Evolutionary conservation across 164 flowering plant genomes (phyloP).

Genomic region (Aristolochia contorta): DNA sequence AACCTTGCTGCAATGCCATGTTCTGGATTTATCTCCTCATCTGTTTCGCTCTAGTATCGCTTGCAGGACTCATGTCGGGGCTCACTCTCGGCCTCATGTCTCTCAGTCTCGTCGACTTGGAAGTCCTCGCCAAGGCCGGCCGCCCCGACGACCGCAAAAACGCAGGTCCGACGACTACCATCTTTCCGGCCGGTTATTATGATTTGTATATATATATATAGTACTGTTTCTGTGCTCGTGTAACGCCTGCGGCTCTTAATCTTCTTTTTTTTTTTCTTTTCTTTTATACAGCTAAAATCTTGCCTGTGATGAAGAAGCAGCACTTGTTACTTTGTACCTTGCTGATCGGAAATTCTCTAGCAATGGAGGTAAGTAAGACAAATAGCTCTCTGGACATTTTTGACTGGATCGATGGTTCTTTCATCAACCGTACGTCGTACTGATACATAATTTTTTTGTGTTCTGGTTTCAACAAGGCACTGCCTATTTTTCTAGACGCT

Average conservation of each 20-base stretch:
- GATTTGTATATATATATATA: too few species aligned
- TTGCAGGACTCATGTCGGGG: constrained; percentile 63
- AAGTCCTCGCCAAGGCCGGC: constrained; percentile 49
- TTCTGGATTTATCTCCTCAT: constrained; percentile 40
- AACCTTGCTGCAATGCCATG: constrained; percentile 44
- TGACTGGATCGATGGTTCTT: background rate
- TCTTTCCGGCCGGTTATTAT: too few species aligned
- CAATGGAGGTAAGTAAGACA: constrained; percentile 41
- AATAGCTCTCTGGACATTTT: background rate
- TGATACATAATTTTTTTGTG: background rate
- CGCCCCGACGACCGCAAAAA: constrained; percentile 37
- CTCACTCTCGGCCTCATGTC: constrained; percentile 63
- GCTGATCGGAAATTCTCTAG: constrained; percentile 42
- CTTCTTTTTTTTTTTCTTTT: background rate
- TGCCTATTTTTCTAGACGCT: constrained; percentile 61
- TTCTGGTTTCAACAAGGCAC: constrained; percentile 28
- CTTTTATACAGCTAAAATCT: constrained; percentile 32
- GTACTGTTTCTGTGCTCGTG: too few species aligned
- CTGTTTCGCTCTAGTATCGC: constrained; percentile 27
- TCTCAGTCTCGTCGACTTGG: constrained; percentile 53
- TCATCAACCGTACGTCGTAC: background rate
- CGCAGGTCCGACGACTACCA: constrained; percentile 38
- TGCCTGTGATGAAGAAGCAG: constrained; percentile 50
- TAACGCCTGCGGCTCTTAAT: too few species aligned
- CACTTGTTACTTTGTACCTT: constrained; percentile 53